phyloP scores from a whole-genome alignment of 148 eudicot species.

The Fagopyrum tataricum region DNA sequence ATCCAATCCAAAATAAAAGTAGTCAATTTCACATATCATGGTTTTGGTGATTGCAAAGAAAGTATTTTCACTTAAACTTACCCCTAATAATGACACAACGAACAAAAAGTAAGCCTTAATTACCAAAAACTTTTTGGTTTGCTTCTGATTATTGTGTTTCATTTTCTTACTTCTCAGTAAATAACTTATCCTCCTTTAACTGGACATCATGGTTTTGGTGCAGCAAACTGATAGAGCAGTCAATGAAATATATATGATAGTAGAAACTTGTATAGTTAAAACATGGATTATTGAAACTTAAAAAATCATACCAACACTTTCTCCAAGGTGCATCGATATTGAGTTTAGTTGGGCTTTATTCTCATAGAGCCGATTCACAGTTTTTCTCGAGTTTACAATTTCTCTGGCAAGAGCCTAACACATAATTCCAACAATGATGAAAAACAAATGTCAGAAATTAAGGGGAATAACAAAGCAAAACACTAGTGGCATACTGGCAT shows the following conservation, averaged over 20 bases:
- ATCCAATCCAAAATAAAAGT: neutral
- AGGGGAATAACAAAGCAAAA: neutral
- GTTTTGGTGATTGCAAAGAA: neutral
- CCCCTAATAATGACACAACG: neutral
- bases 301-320: constrained; percentile 81
- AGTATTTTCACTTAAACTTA: neutral
- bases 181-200: neutral
- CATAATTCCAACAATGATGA: constrained; percentile 10
- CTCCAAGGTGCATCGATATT: constrained; percentile 99
- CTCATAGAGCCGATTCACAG: constrained; percentile 94
- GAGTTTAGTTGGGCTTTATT: constrained; percentile 97
- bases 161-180: neutral
- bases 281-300: neutral
- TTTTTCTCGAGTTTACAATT: constrained; percentile 73
- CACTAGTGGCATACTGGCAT: too few relatives aligned
- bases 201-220: neutral
- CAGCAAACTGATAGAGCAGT: neutral
- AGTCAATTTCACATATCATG: neutral
- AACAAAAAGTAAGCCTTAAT: neutral
- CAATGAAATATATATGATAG: neutral
- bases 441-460: neutral
- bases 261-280: neutral
- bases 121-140: too few relatives aligned
- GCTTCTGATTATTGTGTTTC: neutral
- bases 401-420: constrained; percentile 87